Percentiles rank a stretch among this genome's conserved stretches.
Evolutionary conservation across 257 asterid species (phyloP).

Genomic region (Petunia secreta): DNA sequence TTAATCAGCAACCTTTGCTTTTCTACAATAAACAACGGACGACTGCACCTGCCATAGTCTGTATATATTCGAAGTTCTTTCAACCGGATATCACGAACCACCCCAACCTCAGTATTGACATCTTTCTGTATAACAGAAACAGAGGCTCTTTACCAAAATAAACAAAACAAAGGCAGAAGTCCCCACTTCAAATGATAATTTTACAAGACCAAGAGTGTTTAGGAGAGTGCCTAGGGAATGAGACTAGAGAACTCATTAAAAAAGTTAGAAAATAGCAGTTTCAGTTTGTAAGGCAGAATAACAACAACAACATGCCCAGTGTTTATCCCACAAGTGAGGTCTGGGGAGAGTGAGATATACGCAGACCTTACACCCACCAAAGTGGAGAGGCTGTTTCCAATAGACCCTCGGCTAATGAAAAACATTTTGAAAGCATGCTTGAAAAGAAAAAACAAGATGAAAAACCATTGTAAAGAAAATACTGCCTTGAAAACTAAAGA

Average conservation of each 20-base stretch:
- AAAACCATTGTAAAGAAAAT: no score
- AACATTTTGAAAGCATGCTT: no score
- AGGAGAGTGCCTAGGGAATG: not conserved
- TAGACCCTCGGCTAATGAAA: no score
- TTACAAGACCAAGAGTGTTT: not conserved
- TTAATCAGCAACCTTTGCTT: conserved; percentile 82
- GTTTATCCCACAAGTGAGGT: no score
- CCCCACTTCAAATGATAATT: not conserved
- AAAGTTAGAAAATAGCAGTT: not conserved
- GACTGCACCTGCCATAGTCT: conserved; percentile 97
- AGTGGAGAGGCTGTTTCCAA: no score
- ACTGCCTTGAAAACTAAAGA: no score
- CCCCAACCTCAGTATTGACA: conserved; percentile 89
- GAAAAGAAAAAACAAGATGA: no score
- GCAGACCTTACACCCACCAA: no score
- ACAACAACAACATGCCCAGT: no score
- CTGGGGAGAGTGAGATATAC: no score
- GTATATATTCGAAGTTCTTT: conserved; percentile 86
- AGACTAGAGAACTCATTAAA: not conserved
- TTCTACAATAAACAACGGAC: conserved; percentile 87
- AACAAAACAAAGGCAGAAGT: not conserved
- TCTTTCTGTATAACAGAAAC: conserved; percentile 58
- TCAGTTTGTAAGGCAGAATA: no score
- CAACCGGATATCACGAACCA: conserved; percentile 83
- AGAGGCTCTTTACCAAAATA: not conserved